Base-by-base conservation (phyloP, 1,284 basidiomycete species). In the Malassezia nana region DNA sequence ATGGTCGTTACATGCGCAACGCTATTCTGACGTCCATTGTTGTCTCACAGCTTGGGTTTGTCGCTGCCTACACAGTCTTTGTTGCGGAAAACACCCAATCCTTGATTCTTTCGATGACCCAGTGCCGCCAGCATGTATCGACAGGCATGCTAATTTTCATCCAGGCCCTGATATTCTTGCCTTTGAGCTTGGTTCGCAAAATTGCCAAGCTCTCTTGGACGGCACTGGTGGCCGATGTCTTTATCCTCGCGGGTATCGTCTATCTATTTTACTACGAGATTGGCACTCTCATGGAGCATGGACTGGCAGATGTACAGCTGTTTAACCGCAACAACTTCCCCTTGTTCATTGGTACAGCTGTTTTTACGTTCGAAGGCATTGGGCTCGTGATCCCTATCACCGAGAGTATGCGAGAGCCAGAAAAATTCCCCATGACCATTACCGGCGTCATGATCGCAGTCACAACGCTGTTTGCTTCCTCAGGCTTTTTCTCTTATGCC, bases 281-380 rank as follows among this genome's bases (percentile, higher is more conserved):
- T 35, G 52, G 52, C 12, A 53, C 62, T 39, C 50, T 74, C 8
- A 54, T 58, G 4, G 44, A 26, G 6, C 44, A 69, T 4, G 72
- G 72, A 4, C 16, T 74, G 13, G 67, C 87, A n/a, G 82, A 92
- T 57, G 82, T 96, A 33, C 79, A 82, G 62, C 65, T 88, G 75
- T 98, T 98, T 78, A 99, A 98, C 77, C 74, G 81, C 6, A 84
- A 83, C 67, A 84, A 86, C 60, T 98, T 90, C 78, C 85, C 92
- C 0, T 77, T 98, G 18, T 82, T 98, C 58, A 87, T 98, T 60
- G 94, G 89, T 22, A 96, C 94, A 15, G 92, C 92, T 4, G 92
- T 98, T 20, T 98, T 96, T 74, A 90, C 94, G 0, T 99, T 98
- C 63, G 94, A 98, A 76, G 92, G 92, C 15, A 89, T 98, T 63